phyloP scores from a whole-genome alignment of 257 asterid genomes.

The Fraxinus pennsylvanica region DNA sequence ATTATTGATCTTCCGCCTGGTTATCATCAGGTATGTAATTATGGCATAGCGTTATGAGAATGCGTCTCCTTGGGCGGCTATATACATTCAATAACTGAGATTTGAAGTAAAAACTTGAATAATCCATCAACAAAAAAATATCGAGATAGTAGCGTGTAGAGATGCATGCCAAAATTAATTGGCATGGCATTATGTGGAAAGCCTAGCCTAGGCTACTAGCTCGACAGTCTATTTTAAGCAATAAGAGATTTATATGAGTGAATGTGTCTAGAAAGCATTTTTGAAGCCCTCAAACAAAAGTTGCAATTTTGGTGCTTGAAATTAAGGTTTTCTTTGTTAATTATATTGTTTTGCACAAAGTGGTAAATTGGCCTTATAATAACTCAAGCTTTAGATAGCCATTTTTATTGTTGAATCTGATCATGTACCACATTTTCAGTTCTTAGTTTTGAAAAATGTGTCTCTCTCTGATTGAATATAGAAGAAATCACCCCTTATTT shows the following conservation, averaged over 20 bases:
- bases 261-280: not conserved
- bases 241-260: not conserved
- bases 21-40: slow-evolving; percentile 53
- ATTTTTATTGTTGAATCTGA: not conserved
- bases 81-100: not conserved
- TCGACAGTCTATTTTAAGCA: not conserved
- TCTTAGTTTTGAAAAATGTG: not conserved
- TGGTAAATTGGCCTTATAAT: not conserved
- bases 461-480: not conserved
- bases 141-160: no score
- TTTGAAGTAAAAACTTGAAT: not conserved
- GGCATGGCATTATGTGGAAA: not conserved
- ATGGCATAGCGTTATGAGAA: not conserved
- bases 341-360: not conserved
- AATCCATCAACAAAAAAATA: not conserved
- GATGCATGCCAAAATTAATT: no score
- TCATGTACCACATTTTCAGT: not conserved
- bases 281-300: not conserved
- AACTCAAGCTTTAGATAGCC: not conserved
- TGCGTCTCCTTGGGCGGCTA: not conserved
- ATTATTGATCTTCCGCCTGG: slow-evolving; percentile 65
- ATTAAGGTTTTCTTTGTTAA: not conserved
- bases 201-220: not conserved
- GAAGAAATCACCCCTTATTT: not conserved
- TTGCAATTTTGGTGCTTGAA: not conserved